These are phyloP conservation scores for Termitomyces bulborhizus DNA, from an alignment of 768 basidiomycete genomes.

Conservation along the genomic window DNA sequence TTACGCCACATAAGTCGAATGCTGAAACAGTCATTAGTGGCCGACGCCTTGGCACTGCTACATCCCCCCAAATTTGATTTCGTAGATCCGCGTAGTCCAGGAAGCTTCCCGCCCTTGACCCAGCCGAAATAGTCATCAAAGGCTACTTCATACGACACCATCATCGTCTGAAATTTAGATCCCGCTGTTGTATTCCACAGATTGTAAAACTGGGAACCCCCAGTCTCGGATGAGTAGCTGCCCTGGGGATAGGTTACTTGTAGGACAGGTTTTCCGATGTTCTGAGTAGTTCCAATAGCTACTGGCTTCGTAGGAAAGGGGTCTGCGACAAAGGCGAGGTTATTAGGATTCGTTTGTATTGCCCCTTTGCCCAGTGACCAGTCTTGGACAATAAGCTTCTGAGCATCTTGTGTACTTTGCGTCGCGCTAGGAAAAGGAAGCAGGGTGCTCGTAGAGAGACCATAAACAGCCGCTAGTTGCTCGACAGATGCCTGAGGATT, in stretches of 20 bases:
- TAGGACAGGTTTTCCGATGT: slow-evolving; percentile 38
- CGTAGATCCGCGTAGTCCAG: slow-evolving; percentile 67
- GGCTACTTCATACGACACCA: slow-evolving; percentile 69
- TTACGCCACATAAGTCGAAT: slow-evolving; percentile 72
- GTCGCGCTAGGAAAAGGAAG: slow-evolving; percentile 67
- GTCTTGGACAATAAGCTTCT: slow-evolving; percentile 41
- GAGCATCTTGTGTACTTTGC: slow-evolving; percentile 41
- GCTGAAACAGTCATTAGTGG: slow-evolving; percentile 67
- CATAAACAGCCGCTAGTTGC: slow-evolving; percentile 43
- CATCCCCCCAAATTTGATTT: slow-evolving; percentile 49
- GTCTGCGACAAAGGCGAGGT: slow-evolving; percentile 62
- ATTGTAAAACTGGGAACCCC: slow-evolving; percentile 65
- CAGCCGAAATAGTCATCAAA: slow-evolving; percentile 62
- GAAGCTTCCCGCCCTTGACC: slow-evolving; percentile 73
- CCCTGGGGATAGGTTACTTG: slow-evolving; percentile 61
- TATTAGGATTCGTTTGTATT: slow-evolving; percentile 50
- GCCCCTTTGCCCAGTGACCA: slow-evolving; percentile 60
- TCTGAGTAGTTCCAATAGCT: slow-evolving; percentile 20
- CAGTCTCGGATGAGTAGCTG: slow-evolving; percentile 52
- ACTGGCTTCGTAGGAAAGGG: slow-evolving; percentile 52
- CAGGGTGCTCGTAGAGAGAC: slow-evolving; percentile 52
- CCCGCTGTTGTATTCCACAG: slow-evolving; percentile 61
- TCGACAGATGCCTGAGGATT: slow-evolving; percentile 26
- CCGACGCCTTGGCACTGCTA: slow-evolving; percentile 56
- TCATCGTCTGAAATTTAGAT: slow-evolving; percentile 56